A percentile compares a stretch with the other conserved stretches of the same genome.
phyloP scores from a whole-genome alignment of 2,329 filamentous ascomycete species.

The Pseudocercospora eumusae region DNA sequence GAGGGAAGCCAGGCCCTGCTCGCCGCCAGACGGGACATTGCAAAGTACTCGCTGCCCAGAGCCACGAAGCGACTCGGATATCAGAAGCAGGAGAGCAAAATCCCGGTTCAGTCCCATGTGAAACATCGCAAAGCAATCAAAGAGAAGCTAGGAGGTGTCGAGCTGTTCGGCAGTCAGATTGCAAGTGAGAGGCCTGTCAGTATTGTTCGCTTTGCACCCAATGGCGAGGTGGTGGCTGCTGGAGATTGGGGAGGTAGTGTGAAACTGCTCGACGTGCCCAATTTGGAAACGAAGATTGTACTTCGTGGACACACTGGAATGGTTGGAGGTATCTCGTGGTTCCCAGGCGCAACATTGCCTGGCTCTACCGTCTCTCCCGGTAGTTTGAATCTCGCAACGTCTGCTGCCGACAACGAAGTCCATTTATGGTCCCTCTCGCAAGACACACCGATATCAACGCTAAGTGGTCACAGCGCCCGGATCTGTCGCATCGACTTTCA shows the following conservation, averaged over 20 bases:
- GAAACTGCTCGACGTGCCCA: constrained; percentile 80
- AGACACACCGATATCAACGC: constrained; percentile 79
- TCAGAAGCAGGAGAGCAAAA: constrained; percentile 77
- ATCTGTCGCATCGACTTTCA: constrained; percentile 95
- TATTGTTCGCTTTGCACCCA: constrained; percentile 87
- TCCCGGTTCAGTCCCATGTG: constrained; percentile 84
- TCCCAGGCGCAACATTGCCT: constrained; percentile 75
- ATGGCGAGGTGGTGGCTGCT: constrained; percentile 78
- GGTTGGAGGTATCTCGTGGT: constrained; percentile 88
- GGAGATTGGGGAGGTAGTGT: constrained; percentile 93
- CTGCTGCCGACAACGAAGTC: constrained; percentile 83
- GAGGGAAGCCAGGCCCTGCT: constrained; percentile 74
- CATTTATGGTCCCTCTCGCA: constrained; percentile 87
- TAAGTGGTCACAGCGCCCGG: constrained; percentile 80
- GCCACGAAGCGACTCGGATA: constrained; percentile 74
- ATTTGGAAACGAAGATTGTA: constrained; percentile 72
- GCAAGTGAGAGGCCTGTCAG: constrained; percentile 88
- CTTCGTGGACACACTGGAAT: constrained; percentile 85
- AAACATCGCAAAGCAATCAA: constrained; percentile 89
- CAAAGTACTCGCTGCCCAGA: constrained; percentile 77
- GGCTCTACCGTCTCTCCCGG: constrained; percentile 66
- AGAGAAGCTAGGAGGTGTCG: constrained; percentile 76
- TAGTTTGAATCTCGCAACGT: constrained; percentile 82
- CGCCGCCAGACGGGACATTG: constrained; percentile 74
- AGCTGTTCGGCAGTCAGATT: constrained; percentile 90